Evolutionary conservation across 2,329 filamentous ascomycete species (phyloP), one percentile per base, ranked within the genome.

Genomic region (Davidsoniella virescens): DNA sequence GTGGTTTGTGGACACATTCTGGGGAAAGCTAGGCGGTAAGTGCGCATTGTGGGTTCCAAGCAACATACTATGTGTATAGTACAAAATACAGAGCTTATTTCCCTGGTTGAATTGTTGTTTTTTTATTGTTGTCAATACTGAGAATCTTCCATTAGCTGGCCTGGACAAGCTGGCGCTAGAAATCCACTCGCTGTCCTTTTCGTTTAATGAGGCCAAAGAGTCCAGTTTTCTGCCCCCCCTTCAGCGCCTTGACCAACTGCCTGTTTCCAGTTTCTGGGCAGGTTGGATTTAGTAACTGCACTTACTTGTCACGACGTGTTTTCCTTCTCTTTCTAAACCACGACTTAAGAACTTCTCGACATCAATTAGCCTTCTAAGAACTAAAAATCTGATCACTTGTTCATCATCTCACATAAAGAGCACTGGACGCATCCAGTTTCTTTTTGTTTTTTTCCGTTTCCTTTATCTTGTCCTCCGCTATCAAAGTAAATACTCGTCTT

Each of bases 151-250:
- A 23, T 23, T 23, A 23, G 39, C 18, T 41, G n/a, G 18, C 39
- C 37, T 16, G n/a, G 16, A 20, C 3, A 16, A 26, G 23, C 25
- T 20, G 29, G 26, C 16, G 20, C 37, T 40, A 26, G 18, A 45
- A 52, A 42, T 33, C 48, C 49, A 39, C 44, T 43, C 55, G 58
- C 55, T 56, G 54, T 54, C 50, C 55, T 43, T 56, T 57, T 52
- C 54, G 29, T 33, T 33, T 33, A 33, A 9, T 12, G 29, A 47
- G 44, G 38, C 16, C 17, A 18, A 37, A 18, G 36, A 16, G 39
- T 10, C 33, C 29, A 39, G 20, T 38, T 38, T 47, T 47, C 38
- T 47, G 20, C 25, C 36, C 26, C 43, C 23, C 36, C 43, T 18
- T 20, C 20, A 44, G 25, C 42, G n/a, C 39, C 42, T 44, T 18